Evolutionary conservation across 306 rosid genomes (phyloP).

Genomic region (Cucurbita argyrosperma): DNA sequence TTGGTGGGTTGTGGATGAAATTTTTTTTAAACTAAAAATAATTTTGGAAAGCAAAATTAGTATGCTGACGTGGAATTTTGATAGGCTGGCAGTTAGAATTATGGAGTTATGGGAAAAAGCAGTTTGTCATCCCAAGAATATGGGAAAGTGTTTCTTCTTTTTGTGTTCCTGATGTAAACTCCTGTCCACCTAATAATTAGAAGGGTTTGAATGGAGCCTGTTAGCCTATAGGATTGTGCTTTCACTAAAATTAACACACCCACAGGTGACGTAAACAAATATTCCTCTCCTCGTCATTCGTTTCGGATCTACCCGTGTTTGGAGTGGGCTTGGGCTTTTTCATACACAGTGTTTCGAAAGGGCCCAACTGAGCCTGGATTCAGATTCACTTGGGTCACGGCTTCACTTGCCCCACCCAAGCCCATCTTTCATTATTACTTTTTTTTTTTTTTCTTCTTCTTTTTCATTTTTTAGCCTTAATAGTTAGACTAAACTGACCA

Average conservation of each 20-base stretch:
- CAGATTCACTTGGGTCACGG: not conserved
- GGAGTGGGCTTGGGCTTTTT: not conserved
- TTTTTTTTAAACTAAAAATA: too few relatives aligned
- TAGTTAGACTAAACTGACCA: too few relatives aligned
- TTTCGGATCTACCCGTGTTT: not conserved
- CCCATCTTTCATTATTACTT: too few relatives aligned
- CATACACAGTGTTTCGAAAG: not conserved
- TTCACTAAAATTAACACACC: not conserved
- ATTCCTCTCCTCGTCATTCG: not conserved
- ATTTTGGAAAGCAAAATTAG: not conserved
- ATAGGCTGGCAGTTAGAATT: not conserved
- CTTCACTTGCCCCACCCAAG: too few relatives aligned
- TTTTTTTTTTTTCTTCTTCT: too few relatives aligned
- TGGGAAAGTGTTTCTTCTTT: not conserved
- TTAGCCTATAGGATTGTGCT: not conserved
- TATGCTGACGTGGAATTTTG: not conserved
- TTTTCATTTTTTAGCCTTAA: too few relatives aligned
- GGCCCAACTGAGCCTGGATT: not conserved
- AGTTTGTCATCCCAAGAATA: not conserved
- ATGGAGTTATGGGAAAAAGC: not conserved
- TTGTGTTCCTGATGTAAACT: not conserved
- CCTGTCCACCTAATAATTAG: not conserved
- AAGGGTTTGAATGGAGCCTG: not conserved
- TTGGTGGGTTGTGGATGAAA: not conserved
- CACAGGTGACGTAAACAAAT: not conserved